Evolutionary conservation across 495 filamentous ascomycete genomes (phyloP).

Genomic region (Aspergillus cavernicola): DNA sequence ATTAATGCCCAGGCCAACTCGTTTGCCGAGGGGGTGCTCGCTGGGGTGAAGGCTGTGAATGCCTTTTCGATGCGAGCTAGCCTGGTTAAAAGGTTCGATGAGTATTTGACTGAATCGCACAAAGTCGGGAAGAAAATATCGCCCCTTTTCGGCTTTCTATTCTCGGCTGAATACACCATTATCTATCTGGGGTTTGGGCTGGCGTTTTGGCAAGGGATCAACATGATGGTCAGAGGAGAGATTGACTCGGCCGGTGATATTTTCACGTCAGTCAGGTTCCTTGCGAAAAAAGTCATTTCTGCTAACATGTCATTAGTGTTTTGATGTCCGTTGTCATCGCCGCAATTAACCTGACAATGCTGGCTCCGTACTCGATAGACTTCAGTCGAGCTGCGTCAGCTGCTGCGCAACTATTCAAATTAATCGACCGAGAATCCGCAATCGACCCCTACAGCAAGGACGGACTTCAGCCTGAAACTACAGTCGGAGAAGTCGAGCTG

Average conservation of each 20-base stretch:
- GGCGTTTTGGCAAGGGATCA: conserved; percentile 91
- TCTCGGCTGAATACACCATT: conserved; percentile 74
- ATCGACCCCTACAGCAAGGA: conserved; percentile 24
- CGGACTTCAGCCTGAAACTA: not conserved
- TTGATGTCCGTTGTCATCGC: conserved; percentile 32
- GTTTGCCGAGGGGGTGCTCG: conserved; percentile 90
- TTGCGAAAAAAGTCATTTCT: too few relatives aligned
- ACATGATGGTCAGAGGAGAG: conserved; percentile 65
- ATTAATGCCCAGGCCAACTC: conserved; percentile 81
- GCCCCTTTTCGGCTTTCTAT: conserved; percentile 64
- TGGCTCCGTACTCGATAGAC: conserved; percentile 24
- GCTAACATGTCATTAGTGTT: too few relatives aligned
- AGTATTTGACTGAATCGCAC: conserved; percentile 66
- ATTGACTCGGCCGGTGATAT: conserved; percentile 45
- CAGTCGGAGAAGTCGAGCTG: not conserved
- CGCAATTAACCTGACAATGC: conserved; percentile 35
- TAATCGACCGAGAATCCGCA: conserved; percentile 30
- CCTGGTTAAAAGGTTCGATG: conserved; percentile 77
- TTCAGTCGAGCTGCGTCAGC: conserved; percentile 34
- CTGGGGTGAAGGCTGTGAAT: conserved; percentile 82
- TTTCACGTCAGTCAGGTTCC: conserved; percentile 45
- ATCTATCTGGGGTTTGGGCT: conserved; percentile 88
- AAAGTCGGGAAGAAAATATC: conserved; percentile 74
- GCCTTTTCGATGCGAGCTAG: conserved; percentile 91
- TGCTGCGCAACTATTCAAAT: conserved; percentile 32